Evolutionary conservation across 106 monocot species (phyloP), one percentile per base, ranked within the genome.

Genomic region (Dioscorea alata): DNA sequence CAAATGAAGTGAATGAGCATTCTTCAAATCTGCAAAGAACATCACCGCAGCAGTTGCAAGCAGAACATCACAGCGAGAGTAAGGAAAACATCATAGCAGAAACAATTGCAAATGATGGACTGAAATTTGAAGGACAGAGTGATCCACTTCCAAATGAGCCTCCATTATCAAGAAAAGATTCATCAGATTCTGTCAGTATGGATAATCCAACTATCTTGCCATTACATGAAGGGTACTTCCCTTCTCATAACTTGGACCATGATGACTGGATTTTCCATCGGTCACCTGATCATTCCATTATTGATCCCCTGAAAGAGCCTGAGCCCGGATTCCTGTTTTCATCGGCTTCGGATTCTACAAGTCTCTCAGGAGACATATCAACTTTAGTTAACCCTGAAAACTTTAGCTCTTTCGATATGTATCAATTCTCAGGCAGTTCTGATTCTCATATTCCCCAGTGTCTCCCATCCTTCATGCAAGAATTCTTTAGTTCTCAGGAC

Each of bases 331-430:
- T 66, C 50, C 48, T 58, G 6, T 70, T 77, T 49, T 21, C 74
- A n/a, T 73, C 72, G 21, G 60, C 73, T 25, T 74, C 79, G 17
- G 86, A 86, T 60, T 71, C 60, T 73, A 59, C 48, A 74, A 18
- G 51, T 75, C 49, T 67, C 42, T 70, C 83, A 48, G 81, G 68
- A 57, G 87, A 77, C 59, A 66, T 85, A 74, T 85, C 83, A 73
- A 71, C 80, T 22, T 60, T 82, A 21, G 69, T 83, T 49, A 71
- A 80, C 66, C 69, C 69, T 8, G 73, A 79, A 54, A 59, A 35
- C 3, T 57, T 59, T 42, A 75, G 69, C 62, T 60, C 74, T 16
- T 48, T 75, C n/a, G 78, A 83, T 8, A 58, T 69, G 53, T 71
- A 66, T 63, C 74, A 78, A 17, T 69, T 69, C 54, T 68, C 77